phyloP scores from a whole-genome alignment of 331 rosid species.

The Malus hybrid region DNA sequence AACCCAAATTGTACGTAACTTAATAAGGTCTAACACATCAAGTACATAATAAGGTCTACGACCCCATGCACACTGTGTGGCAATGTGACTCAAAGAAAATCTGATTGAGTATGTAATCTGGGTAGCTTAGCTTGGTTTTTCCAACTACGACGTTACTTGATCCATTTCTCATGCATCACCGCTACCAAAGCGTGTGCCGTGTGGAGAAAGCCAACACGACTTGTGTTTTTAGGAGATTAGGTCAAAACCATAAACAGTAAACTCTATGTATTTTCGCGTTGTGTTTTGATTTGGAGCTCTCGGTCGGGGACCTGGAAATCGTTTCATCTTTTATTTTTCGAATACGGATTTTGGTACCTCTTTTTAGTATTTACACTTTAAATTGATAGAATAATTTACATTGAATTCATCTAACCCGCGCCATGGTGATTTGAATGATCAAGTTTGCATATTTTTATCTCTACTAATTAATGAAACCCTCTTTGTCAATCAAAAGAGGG shows the following conservation, averaged over 20 bases:
- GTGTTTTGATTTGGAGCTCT: too few relatives aligned
- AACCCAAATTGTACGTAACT: not conserved
- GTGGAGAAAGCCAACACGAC: not conserved
- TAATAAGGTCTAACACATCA: not conserved
- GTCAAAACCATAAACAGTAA: not conserved
- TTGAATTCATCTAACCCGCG: too few relatives aligned
- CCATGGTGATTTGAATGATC: too few relatives aligned
- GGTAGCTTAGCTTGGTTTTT: not conserved
- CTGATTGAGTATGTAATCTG: not conserved
- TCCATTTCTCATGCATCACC: not conserved
- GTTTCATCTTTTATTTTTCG: too few relatives aligned
- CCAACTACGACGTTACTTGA: not conserved
- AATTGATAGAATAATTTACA: too few relatives aligned
- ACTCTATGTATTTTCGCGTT: not conserved
- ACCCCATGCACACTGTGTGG: not conserved
- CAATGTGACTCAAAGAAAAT: not conserved
- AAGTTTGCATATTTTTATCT: too few relatives aligned
- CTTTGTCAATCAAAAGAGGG: too few relatives aligned
- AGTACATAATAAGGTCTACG: not conserved
- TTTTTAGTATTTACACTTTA: too few relatives aligned
- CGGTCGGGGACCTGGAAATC: too few relatives aligned
- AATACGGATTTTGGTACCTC: too few relatives aligned
- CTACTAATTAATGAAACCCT: too few relatives aligned
- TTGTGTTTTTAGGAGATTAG: not conserved
- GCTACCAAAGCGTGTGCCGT: not conserved